phyloP scores from a whole-genome alignment of 129 eudicot genomes.

The Smallanthus sonchifolius region DNA sequence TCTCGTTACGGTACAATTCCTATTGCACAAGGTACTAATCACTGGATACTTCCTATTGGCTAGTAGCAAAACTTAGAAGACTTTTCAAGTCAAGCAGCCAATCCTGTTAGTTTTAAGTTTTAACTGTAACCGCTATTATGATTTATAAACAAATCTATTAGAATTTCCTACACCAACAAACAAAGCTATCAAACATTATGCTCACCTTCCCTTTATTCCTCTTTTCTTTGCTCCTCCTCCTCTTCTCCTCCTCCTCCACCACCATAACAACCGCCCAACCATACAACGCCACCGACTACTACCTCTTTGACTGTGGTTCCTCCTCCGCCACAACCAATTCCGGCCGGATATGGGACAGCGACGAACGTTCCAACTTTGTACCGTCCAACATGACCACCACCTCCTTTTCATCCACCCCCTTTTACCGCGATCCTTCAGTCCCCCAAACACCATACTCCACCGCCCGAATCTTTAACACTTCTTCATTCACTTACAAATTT shows the following conservation, averaged over 20 bases:
- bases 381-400: conserved; percentile 16
- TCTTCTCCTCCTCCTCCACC: neutral
- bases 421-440: conserved; percentile 9
- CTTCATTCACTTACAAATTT: conserved; percentile 44
- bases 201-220: conserved; percentile 8
- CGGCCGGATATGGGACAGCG: conserved; percentile 32
- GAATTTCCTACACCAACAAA: neutral
- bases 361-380: conserved; percentile 16
- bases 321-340: conserved; percentile 6
- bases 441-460: conserved; percentile 26
- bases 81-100: conserved; percentile 11
- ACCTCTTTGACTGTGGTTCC: conserved; percentile 36
- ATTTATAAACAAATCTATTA: neutral
- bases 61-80: conserved; percentile 1
- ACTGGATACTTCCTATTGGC: neutral
- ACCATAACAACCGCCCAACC: conserved; percentile 1
- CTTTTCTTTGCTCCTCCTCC: conserved; percentile 8
- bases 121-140: neutral
- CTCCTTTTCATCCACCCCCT: conserved; percentile 4
- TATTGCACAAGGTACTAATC: neutral
- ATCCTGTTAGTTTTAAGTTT: neutral
- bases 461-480: conserved; percentile 38
- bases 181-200: conserved; percentile 22
- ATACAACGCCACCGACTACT: conserved; percentile 23
- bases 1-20: neutral